Evolutionary conservation across 352 stramenopile species (phyloP), one percentile per base, ranked within the genome.

Genomic region (Blastocystis sp.): DNA sequence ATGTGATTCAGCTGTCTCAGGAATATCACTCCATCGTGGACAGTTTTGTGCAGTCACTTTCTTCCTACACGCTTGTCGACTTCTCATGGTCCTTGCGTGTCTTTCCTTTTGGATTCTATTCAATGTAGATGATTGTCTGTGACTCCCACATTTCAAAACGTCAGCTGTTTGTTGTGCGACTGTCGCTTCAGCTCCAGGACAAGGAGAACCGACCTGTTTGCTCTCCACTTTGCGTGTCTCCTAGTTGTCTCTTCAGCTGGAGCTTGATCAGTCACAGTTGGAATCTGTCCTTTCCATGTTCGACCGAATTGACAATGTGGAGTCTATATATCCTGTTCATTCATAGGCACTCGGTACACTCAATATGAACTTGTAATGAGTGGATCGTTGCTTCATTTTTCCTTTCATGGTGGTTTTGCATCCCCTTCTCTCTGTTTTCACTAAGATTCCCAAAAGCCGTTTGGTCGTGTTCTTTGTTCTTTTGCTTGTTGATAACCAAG

Each of bases 1-100:
- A 11, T 4, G 67, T 78, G n/a, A 61, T 78, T 21, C 11, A 6
- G 14, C 49, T 78, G 16, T 6, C 67, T 14, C 38, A 36, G 11
- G 67, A 78, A 38, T 61, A 78, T 32, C 67, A 44, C 21, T 18
- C 38, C 4, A 27, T 61, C 21, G 9, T 78, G 8, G 67, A 78
- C 29, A 57, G 36, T 3, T 78, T 61, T 61, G 53, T 78, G 27
- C 67, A 78, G 67, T 78, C 67, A 11, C 38, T 78, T 4, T 59
- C 67, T 16, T 40, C 46, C 16, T 14, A 14, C 4, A 14, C n/a
- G 7, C 1, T 78, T 0, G 18, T 78, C 48, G 67, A 78, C 49
- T 78, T 78, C 44, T 14, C 14, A 2, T 78, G 67, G 67, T 78
- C 67, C 29, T n/a, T 78, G 21, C 38, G 67, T 7, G 67, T 38